phyloP scores from a whole-genome alignment of 192 early-diverging fungal species.

The Jimgerdemannia lactiflua region DNA sequence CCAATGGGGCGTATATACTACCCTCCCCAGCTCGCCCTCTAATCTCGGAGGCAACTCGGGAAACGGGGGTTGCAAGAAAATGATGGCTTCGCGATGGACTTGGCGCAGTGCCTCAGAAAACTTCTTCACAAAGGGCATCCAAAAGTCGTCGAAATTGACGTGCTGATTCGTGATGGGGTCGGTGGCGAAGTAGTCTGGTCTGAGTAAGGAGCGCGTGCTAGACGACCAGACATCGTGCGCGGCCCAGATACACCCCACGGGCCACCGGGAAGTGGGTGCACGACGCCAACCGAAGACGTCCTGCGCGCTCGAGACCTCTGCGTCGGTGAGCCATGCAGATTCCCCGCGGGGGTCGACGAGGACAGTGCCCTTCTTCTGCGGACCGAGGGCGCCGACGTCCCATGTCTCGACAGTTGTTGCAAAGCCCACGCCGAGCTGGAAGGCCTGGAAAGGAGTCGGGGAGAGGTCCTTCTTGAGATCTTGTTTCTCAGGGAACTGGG shows the following conservation, averaged over 20 bases:
- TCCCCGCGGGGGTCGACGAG: slow-evolving; percentile 41
- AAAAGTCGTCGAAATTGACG: slow-evolving; percentile 32
- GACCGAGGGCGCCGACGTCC: slow-evolving; percentile 48
- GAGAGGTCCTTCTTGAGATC: slow-evolving; percentile 46
- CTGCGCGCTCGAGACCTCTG: slow-evolving; percentile 29
- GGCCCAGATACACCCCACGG: slow-evolving; percentile 52
- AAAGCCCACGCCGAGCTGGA: slow-evolving; percentile 46
- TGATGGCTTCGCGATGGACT: slow-evolving; percentile 43
- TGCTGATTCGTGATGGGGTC: slow-evolving; percentile 32
- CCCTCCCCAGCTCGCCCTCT: slow-evolving; percentile 27
- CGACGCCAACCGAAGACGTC: slow-evolving; percentile 41
- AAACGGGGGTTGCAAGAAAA: slow-evolving; percentile 59
- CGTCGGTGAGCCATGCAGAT: slow-evolving; percentile 37
- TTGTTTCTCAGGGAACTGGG: slow-evolving; percentile 32
- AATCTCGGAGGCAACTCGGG: slow-evolving; percentile 46
- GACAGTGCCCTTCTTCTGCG: slow-evolving; percentile 26
- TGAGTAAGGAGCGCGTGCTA: slow-evolving; percentile 8
- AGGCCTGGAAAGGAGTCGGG: slow-evolving; percentile 51
- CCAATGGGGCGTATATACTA: slow-evolving; percentile 58
- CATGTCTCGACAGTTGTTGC: slow-evolving; percentile 45
- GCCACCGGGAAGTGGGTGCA: slow-evolving; percentile 30
- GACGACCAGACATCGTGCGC: slow-evolving; percentile 51
- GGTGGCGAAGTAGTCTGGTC: slow-evolving; percentile 44
- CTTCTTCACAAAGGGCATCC: slow-evolving; percentile 37
- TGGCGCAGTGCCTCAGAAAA: slow-evolving; percentile 37